These are phyloP conservation scores for Apiospora sp. DNA, from an alignment of 2,329 filamentous ascomycete species.

Conservation along the genomic window DNA sequence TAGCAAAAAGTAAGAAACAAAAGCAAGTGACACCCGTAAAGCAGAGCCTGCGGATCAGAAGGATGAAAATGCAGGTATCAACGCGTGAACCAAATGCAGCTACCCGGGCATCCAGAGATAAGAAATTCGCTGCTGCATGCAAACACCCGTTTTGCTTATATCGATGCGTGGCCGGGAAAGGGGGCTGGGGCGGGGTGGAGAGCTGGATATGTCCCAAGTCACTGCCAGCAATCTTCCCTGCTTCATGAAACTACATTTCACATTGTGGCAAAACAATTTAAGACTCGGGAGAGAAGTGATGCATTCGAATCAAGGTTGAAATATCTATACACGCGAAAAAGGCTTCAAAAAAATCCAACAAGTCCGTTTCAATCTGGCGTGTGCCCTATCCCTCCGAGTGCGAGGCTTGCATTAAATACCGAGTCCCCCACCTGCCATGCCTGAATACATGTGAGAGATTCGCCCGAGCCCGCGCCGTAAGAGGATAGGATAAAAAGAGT, in stretches of 20 bases:
- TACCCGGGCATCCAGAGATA: not conserved
- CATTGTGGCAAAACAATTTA: not conserved
- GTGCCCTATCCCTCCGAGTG: constrained; percentile 31
- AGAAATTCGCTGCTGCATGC: not conserved
- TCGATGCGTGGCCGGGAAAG: not conserved
- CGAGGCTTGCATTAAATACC: constrained; percentile 33
- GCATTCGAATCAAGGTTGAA: constrained; percentile 22
- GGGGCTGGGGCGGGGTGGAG: not conserved
- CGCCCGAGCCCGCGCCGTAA: constrained; percentile 34
- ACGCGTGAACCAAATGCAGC: not conserved
- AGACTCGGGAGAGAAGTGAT: constrained; percentile 27
- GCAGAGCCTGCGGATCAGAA: not conserved
- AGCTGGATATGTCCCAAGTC: not conserved
- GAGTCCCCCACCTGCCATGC: constrained; percentile 32
- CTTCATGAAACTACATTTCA: not conserved
- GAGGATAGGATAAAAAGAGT: constrained; percentile 31
- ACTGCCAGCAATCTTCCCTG: not conserved
- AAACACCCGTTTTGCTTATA: not conserved
- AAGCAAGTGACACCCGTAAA: not conserved
- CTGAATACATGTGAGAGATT: constrained; percentile 37
- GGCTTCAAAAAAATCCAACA: constrained; percentile 33
- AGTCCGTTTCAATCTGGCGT: constrained; percentile 39
- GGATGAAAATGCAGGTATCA: not conserved
- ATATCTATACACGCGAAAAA: constrained; percentile 40
- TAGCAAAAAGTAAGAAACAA: not conserved